These are phyloP conservation scores for Lachnellula cervina DNA, from an alignment of 2,329 filamentous ascomycete genomes.

Conservation along the genomic window DNA sequence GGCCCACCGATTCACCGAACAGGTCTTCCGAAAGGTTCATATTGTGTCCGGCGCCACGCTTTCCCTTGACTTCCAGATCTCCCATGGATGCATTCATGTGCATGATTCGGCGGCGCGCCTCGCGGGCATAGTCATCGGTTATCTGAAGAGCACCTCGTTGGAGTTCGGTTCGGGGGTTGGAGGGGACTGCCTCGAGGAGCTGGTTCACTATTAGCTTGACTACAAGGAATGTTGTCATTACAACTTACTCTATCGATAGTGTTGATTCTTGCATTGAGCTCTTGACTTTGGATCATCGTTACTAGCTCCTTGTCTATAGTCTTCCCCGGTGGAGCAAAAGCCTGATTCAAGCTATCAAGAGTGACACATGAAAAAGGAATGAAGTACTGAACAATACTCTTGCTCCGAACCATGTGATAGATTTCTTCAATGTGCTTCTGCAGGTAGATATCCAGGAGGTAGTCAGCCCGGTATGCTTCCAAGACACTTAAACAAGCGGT, in stretches of 20 bases:
- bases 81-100: constrained; percentile 72
- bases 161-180: constrained; percentile 61
- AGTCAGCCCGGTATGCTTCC: constrained; percentile 76
- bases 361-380: constrained; percentile 85
- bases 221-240: background rate
- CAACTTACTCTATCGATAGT: constrained; percentile 64
- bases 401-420: constrained; percentile 72
- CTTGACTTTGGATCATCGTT: constrained; percentile 67
- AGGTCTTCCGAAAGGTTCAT: background rate
- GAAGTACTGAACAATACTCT: constrained; percentile 92
- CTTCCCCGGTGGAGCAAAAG: constrained; percentile 62
- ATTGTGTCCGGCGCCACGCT: background rate
- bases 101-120: constrained; percentile 70
- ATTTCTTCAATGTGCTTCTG: constrained; percentile 66
- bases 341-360: constrained; percentile 68
- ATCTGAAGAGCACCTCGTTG: constrained; percentile 65
- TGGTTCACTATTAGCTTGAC: constrained; percentile 31
- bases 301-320: constrained; percentile 71
- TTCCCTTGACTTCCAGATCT: constrained; percentile 59
- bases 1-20: background rate
- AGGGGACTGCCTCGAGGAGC: constrained; percentile 68
- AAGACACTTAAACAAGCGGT: constrained; percentile 77
- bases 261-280: constrained; percentile 76
- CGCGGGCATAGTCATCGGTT: constrained; percentile 66
- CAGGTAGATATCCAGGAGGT: constrained; percentile 84